Conservation (phyloP, 169 alveolate genomes). For the Eimeria praecox region DNA sequence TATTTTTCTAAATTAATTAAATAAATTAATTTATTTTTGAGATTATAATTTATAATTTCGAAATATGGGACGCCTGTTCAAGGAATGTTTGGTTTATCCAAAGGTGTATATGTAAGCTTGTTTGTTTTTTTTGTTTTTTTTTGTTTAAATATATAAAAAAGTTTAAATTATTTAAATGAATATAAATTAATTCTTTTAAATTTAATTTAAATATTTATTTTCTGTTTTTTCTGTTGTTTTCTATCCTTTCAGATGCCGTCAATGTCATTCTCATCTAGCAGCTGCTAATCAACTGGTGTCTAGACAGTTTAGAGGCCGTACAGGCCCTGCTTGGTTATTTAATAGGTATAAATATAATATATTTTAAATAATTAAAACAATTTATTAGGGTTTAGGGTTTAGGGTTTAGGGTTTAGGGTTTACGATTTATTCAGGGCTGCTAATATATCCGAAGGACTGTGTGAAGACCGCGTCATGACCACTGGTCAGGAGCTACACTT, state of each 20-base stretch:
- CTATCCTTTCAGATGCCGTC: slow-evolving; percentile 54
- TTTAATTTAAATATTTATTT: background rate
- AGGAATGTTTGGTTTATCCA: background rate
- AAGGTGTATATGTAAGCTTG: slow-evolving; percentile 8
- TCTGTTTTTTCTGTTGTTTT: background rate
- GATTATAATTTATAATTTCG: background rate
- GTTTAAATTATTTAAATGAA: background rate
- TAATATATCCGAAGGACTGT: slow-evolving; percentile 92
- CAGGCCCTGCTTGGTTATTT: slow-evolving; percentile 94
- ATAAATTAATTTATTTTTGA: background rate
- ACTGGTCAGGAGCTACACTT: too few relatives aligned
- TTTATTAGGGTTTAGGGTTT: background rate
- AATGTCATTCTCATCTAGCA: slow-evolving; percentile 75
- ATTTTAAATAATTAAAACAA: too few relatives aligned
- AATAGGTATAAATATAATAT: slow-evolving; percentile 76
- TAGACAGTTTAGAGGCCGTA: slow-evolving; percentile 89
- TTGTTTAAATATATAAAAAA: background rate
- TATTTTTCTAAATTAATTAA: background rate
- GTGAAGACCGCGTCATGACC: slow-evolving; percentile 94
- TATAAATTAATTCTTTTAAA: background rate
- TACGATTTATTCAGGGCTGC: slow-evolving; percentile 88
- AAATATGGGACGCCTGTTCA: background rate
- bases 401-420: background rate
- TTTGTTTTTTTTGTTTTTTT: too few relatives aligned
- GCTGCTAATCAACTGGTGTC: slow-evolving; percentile 62